Base-by-base conservation (phyloP, 2,329 filamentous ascomycete species). In the Pyrenochaeta sp. region DNA sequence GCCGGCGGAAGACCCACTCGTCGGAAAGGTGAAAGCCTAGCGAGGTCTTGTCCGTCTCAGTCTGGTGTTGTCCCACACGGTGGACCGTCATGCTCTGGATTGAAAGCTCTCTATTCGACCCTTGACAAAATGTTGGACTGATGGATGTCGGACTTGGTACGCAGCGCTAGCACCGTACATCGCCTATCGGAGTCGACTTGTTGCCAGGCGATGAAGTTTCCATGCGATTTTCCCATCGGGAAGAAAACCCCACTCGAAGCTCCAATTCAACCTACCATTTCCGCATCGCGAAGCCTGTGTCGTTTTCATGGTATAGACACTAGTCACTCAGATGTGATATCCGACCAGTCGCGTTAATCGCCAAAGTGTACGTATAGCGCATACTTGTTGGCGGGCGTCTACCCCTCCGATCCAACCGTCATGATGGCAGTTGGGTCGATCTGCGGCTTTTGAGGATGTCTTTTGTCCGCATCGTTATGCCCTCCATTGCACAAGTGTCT, bases 391-490 rank as follows among this genome's bases (percentile, higher is more conserved):
- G 75, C 79, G 80, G 82, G 77, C 82, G 80, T 81, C 75, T 80
- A 80, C 57, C 53, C 71, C 67, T 56, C 53, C 55, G 59, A 53
- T 48, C 54, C 60, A 59, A 39, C 42, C 39, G 53, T 40, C 41
- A 48, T 26, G 49, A 50, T 53, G 15, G 30, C 51, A 58, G 49
- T 59, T 62, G 35, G 55, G 51, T 48, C 57, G 48, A 68, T 76
- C 71, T 82, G 83, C 89, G 90, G 84, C 84, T 96, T 96, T 96
- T 96, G 81, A 79, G 81, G 90, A 95, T 86, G 90, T 92, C 74
- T 84, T 96, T 96, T 96, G 89, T 88, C 82, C 89, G 89, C 81
- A 85, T 79, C 79, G 65, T 21, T 44, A 44, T 73, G 85, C 87
- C 87, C 84, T 86, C 83, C 82, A 40, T 63, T 72, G 69, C 67